Base-by-base conservation (phyloP, 495 filamentous ascomycete genomes). In the Poronia punctata region DNA sequence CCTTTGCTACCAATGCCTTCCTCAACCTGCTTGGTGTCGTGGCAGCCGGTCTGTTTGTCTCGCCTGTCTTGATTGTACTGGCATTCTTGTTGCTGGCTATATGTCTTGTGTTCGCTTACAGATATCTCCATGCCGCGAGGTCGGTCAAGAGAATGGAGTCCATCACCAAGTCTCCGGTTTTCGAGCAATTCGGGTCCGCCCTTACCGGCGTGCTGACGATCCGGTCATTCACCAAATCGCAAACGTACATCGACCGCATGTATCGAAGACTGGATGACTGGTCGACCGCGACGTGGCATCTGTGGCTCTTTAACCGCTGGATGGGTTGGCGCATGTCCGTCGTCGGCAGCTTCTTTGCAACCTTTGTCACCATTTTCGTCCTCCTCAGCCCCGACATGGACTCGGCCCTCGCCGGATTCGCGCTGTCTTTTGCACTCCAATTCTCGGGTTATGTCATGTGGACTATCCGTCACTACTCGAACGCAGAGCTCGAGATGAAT, bases 401-500 rank as follows among this genome's bases (percentile, higher is more conserved):
- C 26, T 79, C 86, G 3, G 70, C 84, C 0, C 67, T 92, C 14
- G 87, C 87, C 7, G 87, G 87, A 1, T 94, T 94, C 45, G 84
- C 85, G 8, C 60, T 88, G 27, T 62, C 56, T 28, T 83, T 80
- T 43, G 72, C 70, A 1, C 67, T 74, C 29, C 69, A 79, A 43
- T 78, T 70, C 47, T 65, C 70, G 2, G 32, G 40, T 42, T 51
- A 61, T 19, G 60, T 87, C 40, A 76, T 78, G 44, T 77, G 73
- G 72, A 67, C 71, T 0, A 66, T 84, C 21, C 69, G 80, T 0
- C 57, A 71, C 10, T 84, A 82, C 52, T 71, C 79, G 3, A 77
- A 76, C 40, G 53, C 80, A 0, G 86, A 94, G 48, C 65, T 92
- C 7, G 76, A 83, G 49, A 90, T 94, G 84, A 94, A 92, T 44